Base-by-base conservation (phyloP, 2,329 filamentous ascomycete genomes). In the Alternaria ventricosa region DNA sequence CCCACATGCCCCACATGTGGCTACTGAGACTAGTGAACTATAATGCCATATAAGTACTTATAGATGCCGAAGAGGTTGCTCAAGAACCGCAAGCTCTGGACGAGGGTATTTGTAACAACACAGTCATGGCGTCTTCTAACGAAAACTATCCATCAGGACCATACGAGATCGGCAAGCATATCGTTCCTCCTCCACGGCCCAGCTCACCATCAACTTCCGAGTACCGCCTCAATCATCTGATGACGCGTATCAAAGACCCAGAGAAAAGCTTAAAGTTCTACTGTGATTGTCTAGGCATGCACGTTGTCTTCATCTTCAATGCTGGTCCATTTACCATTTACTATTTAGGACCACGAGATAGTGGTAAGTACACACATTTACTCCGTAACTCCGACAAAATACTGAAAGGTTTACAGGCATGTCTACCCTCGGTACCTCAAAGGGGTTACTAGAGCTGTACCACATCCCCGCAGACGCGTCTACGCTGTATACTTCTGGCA, bases 281-380 rank as follows among this genome's bases (percentile, higher is more conserved):
- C 50, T 78, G 75, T 41, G 74, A 78, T 41, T 74, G 75, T 28
- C 67, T 78, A 53, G 78, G 77, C 13, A 65, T 79, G 65, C 75
- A 77, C 27, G 71, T 73, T 4, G 64, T 80, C 1, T 80, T 80
- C 57, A 75, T 75, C 4, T 78, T 78, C 68, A 77, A 78, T 45
- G 67, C 71, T 3, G 77, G 78, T 7, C 72, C 75, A 3, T 76
- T 74, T 68, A 78, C 72, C 3, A 77, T 79, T 9, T 79, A 79
- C 54, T 79, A 79, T 46, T 64, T 78, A 9, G 77, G 76, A 12
- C 74, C 71, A 13, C 64, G 74, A 11, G 72, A 76, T 36, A 64
- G 67, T 18, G 60, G 73, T 72, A 59, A 13, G 27, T 44, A 22
- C 13, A 41, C 7, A 8, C 15, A 23, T 28, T 6, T 33, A 6